Evolutionary conservation across 2,329 filamentous ascomycete genomes (phyloP).

Genomic region (Ceratocystis huliohia): DNA sequence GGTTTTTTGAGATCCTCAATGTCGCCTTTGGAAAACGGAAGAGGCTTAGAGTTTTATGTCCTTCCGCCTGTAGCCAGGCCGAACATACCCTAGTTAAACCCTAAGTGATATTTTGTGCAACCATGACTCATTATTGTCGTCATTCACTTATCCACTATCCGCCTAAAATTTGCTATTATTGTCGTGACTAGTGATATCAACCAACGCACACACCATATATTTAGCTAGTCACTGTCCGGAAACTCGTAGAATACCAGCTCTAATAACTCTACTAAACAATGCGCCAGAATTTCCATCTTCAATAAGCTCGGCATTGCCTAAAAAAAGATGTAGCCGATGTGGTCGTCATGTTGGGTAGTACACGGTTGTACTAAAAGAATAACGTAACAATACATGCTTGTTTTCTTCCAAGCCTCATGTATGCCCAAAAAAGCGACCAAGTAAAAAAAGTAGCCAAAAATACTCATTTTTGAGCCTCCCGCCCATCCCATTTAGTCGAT

Average conservation of each 20-base stretch:
- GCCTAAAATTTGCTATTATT: too few species aligned
- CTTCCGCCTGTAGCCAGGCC: not conserved
- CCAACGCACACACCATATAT: not conserved
- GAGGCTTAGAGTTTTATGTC: not conserved
- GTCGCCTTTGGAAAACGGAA: too few species aligned
- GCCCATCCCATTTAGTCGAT: not conserved
- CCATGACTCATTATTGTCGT: not conserved
- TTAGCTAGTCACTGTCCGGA: not conserved
- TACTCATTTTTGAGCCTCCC: not conserved
- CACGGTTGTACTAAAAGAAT: conserved; percentile 1
- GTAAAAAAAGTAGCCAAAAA: not conserved
- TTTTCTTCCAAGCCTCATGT: not conserved
- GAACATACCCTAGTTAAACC: not conserved
- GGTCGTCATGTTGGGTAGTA: not conserved
- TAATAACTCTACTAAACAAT: conserved; percentile 12
- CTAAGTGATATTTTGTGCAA: not conserved
- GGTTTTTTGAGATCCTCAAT: not conserved
- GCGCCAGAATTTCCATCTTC: not conserved
- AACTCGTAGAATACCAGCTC: not conserved
- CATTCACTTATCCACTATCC: too few species aligned
- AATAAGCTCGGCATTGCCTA: not conserved
- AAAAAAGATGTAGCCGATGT: not conserved
- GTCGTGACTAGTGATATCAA: not conserved
- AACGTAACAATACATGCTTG: conserved; percentile 9
- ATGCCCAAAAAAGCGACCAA: not conserved